Evolutionary conservation across 352 stramenopile species (phyloP).

Genomic region (Phytophthora kernoviae): DNA sequence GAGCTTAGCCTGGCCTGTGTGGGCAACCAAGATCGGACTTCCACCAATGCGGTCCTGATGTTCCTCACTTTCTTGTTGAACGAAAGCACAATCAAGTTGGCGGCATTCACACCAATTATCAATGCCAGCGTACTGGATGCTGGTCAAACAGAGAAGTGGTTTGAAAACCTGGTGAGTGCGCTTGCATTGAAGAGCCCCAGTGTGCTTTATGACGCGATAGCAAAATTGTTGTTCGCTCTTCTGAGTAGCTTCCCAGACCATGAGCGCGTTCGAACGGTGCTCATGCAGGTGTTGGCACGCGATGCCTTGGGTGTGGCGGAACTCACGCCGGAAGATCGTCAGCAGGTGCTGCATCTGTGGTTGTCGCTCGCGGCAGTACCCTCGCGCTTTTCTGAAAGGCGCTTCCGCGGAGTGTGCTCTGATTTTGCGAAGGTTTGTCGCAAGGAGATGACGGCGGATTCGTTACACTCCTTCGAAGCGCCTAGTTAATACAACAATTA

Average conservation of each 20-base stretch:
- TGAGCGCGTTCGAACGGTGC: slow-evolving; percentile 31
- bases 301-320: slow-evolving; percentile 47
- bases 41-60: slow-evolving; percentile 69
- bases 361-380: slow-evolving; percentile 54
- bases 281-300: slow-evolving; percentile 40
- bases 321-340: slow-evolving; percentile 45
- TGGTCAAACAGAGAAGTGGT: slow-evolving; percentile 52
- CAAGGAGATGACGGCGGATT: slow-evolving; percentile 64
- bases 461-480: slow-evolving; percentile 58
- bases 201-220: slow-evolving; percentile 59
- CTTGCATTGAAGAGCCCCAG: slow-evolving; percentile 62
- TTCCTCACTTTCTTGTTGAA: slow-evolving; percentile 70
- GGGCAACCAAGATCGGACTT: slow-evolving; percentile 67
- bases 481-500: slow-evolving; percentile 37
- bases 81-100: slow-evolving; percentile 55
- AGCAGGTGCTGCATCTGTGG: slow-evolving; percentile 65
- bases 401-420: slow-evolving; percentile 60
- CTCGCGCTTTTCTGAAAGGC: slow-evolving; percentile 56
- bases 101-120: slow-evolving; percentile 46
- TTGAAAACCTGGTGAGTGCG: slow-evolving; percentile 50
- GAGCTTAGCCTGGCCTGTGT: slow-evolving; percentile 66
- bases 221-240: slow-evolving; percentile 58
- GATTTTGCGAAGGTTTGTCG: slow-evolving; percentile 82
- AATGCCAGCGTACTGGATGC: slow-evolving; percentile 48
- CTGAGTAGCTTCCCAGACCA: slow-evolving; percentile 47